A percentile compares a stretch with the other conserved stretches of the same genome.
These are phyloP conservation scores for Castanopsis chinensis DNA, from an alignment of 306 rosid genomes.

Conservation along the genomic window DNA sequence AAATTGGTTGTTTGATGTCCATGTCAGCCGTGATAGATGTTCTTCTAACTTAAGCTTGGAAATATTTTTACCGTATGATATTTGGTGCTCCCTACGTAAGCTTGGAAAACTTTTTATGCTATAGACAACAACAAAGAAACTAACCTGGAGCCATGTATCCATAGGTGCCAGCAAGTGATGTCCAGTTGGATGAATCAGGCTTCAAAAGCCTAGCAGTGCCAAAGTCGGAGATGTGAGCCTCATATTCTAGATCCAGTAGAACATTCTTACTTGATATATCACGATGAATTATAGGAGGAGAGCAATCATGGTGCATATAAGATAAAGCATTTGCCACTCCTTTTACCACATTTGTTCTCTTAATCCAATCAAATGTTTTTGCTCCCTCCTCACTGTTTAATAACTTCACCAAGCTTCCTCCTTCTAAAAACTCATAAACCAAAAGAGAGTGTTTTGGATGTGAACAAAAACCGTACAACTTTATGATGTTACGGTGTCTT, in stretches of 20 bases:
- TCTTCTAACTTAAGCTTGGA: too few relatives aligned
- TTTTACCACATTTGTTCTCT: conserved; percentile 32
- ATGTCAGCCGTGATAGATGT: too few relatives aligned
- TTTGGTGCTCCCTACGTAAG: too few relatives aligned
- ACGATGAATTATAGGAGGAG: too few relatives aligned
- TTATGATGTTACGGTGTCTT: conserved; percentile 25
- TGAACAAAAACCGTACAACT: conserved; percentile 24
- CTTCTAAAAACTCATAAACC: conserved; percentile 8
- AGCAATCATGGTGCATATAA: conserved; percentile 24
- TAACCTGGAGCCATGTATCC: conserved; percentile 32
- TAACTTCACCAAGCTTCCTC: conserved; percentile 7
- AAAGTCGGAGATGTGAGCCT: too few relatives aligned
- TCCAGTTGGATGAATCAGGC: conserved; percentile 11
- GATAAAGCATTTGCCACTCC: conserved; percentile 38
- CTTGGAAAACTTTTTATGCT: too few relatives aligned
- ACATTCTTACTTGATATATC: too few relatives aligned
- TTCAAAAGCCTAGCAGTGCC: background rate
- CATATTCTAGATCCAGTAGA: too few relatives aligned
- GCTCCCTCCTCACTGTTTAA: conserved; percentile 12
- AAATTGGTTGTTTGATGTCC: too few relatives aligned
- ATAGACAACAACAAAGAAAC: background rate
- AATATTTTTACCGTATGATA: too few relatives aligned
- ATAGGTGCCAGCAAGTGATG: conserved; percentile 20
- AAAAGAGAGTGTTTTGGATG: conserved; percentile 2
- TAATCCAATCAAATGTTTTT: conserved; percentile 19